These are phyloP conservation scores for Closterium sp. DNA, from an alignment of 139 green algal genomes.

Conservation along the genomic window DNA sequence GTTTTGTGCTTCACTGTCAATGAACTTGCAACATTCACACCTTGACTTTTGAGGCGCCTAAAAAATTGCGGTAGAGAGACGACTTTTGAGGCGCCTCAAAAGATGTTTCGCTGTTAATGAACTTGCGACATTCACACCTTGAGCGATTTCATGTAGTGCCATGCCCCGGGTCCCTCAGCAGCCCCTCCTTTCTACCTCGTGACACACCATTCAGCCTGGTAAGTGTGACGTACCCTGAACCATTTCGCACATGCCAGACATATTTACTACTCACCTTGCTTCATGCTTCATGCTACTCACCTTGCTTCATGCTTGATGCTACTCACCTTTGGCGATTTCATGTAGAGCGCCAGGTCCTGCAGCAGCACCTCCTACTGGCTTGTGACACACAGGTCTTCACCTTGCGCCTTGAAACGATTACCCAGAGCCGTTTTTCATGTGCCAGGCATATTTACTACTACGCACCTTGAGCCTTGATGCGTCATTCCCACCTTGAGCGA, in stretches of 20 bases:
- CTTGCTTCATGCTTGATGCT: no score
- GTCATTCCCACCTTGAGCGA: no score
- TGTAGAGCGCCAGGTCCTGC: constrained; percentile 90
- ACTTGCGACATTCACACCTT: constrained; percentile 46
- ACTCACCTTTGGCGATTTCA: constrained; percentile 79
- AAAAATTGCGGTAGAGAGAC: no score
- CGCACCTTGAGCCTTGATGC: no score
- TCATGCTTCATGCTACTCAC: no score
- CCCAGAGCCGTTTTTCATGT: constrained; percentile 26
- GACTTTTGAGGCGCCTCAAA: no score
- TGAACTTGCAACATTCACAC: no score
- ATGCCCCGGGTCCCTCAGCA: constrained; percentile 88
- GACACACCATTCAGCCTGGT: constrained; percentile 76
- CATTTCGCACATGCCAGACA: no score
- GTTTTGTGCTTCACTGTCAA: no score
- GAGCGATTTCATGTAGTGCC: constrained; percentile 91
- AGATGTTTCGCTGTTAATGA: no score
- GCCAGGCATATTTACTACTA: background rate
- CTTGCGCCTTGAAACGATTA: no score
- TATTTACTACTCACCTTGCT: background rate
- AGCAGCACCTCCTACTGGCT: constrained; percentile 86
- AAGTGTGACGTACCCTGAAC: constrained; percentile 76
- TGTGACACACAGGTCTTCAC: no score
- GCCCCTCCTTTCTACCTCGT: constrained; percentile 75
- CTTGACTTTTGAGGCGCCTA: background rate